A percentile compares a stretch with the other conserved stretches of the same genome.
Evolutionary conservation across 148 eudicot species (phyloP).

Genomic region (Rhododendron mucronatum): DNA sequence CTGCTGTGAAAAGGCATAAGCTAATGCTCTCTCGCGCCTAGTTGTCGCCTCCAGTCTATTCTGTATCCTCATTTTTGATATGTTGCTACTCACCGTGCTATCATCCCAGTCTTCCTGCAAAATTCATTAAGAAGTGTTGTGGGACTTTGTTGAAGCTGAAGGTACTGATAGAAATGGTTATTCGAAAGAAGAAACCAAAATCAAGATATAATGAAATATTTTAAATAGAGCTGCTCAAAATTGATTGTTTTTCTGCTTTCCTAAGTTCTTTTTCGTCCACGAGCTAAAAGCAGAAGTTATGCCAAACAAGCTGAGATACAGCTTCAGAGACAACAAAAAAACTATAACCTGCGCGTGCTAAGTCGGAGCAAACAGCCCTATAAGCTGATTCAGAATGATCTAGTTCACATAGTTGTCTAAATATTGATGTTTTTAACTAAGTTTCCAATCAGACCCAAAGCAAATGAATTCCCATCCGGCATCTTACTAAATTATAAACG

Average conservation of each 20-base stretch:
- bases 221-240: neutral
- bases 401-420: neutral
- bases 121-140: neutral
- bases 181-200: neutral
- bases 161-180: neutral
- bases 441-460: neutral
- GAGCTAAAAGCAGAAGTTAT: neutral
- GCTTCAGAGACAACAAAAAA: neutral
- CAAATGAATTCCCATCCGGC: neutral
- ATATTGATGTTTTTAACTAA: neutral
- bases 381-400: neutral
- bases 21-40: slow-evolving; percentile 83
- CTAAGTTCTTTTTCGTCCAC: neutral
- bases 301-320: neutral
- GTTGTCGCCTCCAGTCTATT: slow-evolving; percentile 76
- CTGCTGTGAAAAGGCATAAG: slow-evolving; percentile 92
- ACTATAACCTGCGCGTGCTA: neutral
- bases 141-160: neutral
- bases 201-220: neutral
- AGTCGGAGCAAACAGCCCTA: neutral
- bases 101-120: slow-evolving; percentile 80
- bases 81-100: slow-evolving; percentile 66
- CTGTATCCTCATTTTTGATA: slow-evolving; percentile 57
- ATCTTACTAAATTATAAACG: neutral
- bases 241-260: neutral